Evolutionary conservation across 139 green algal species (phyloP), one percentile per base, ranked within the genome.

Genomic region (Desmodesmus armatus): DNA sequence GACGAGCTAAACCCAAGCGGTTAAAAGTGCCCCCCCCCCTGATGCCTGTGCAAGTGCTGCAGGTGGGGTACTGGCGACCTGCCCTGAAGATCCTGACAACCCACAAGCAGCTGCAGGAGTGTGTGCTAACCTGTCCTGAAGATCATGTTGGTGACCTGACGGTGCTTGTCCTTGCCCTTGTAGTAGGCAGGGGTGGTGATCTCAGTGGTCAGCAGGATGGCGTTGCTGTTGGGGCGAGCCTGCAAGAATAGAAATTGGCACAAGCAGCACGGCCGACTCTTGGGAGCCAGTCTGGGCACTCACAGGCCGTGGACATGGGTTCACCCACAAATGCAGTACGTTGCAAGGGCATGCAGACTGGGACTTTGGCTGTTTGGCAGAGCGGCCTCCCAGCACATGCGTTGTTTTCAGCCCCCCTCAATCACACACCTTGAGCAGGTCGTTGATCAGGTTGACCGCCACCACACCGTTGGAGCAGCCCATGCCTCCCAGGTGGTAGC

Each of bases 391-490:
- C 21, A n/a, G n/a, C n/a, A n/a, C n/a, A n/a, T n/a, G n/a, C n/a
- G n/a, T 37, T 7, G 1, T 40, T 13, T 60, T 60, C 25, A 27
- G 3, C 3, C 35, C 37, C 37, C 41, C 3, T 29, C 2, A 9
- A n/a, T n/a, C n/a, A n/a, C 80, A 41, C 40, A 91, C 87, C 87
- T 86, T 87, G 31, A 96, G 90, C 69, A 96, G 78, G 77, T 96
- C 93, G 13, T 90, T 89, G 66, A 90, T 80, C 29, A 96, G 88
- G 77, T 94, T 91, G 67, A 94, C 71, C 40, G 82, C 90, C 41
- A 96, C 93, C 27, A 96, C 93, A 5, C 93, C 93, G 37, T 92
- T 94, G 44, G 72, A 84, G 86, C 93, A 96, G 29, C 93, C 93
- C 93, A 96, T 96, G 71, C 93, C 93, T 31, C 74, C 83, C 53